phyloP scores from a whole-genome alignment of 2,329 filamentous ascomycete genomes.

The Didymella lethalis region DNA sequence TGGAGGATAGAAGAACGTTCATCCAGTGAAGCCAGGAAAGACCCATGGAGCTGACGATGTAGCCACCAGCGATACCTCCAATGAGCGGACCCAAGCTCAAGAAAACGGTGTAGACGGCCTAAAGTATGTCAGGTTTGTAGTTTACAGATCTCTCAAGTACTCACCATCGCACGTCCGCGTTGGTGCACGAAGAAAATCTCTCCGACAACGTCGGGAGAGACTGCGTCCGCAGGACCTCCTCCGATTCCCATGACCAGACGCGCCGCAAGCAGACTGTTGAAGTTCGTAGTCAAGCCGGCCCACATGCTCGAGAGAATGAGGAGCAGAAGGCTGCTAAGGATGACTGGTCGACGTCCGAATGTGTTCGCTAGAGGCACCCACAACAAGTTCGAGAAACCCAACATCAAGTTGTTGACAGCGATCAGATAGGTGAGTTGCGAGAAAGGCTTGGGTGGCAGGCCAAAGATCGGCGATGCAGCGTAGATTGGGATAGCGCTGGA shows the following conservation, averaged over 20 bases:
- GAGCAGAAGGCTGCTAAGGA: constrained; percentile 48
- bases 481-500: constrained; percentile 50
- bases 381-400: constrained; percentile 51
- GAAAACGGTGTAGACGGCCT: constrained; percentile 55
- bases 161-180: constrained; percentile 52
- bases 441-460: constrained; percentile 42
- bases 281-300: constrained; percentile 51
- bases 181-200: constrained; percentile 56
- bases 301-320: constrained; percentile 49
- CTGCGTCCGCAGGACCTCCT: constrained; percentile 49
- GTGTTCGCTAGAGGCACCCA: constrained; percentile 55
- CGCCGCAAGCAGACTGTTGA: constrained; percentile 49
- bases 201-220: constrained; percentile 53
- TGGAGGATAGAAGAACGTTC: constrained; percentile 48
- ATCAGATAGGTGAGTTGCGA: constrained; percentile 48
- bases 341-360: constrained; percentile 51
- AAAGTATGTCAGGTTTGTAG: not conserved
- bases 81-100: constrained; percentile 50
- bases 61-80: constrained; percentile 52
- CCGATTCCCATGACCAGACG: constrained; percentile 51
- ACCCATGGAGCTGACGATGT: constrained; percentile 49
- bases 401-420: constrained; percentile 51
- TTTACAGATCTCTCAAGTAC: not conserved
- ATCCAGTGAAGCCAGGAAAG: constrained; percentile 54
- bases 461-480: constrained; percentile 42